These are phyloP conservation scores for Scenedesmus sp. DNA, from an alignment of 163 green algal species.

Conservation along the genomic window DNA sequence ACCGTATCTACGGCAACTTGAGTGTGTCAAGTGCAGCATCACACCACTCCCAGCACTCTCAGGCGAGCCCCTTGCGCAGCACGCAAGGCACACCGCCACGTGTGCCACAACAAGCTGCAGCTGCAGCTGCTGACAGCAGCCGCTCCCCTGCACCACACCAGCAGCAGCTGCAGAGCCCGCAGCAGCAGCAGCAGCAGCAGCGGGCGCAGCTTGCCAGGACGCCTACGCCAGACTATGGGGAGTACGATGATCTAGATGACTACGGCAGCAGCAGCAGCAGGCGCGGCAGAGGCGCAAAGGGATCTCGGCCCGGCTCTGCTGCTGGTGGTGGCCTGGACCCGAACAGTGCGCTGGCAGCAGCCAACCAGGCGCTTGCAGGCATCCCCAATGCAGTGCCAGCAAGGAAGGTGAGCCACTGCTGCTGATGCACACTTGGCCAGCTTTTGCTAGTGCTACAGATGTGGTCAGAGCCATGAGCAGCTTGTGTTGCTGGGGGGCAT, in stretches of 20 bases:
- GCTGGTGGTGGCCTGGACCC: background rate
- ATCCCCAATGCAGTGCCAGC: background rate
- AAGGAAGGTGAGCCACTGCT: background rate
- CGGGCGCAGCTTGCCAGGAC: background rate
- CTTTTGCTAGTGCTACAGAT: too few species aligned
- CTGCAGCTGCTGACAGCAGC: background rate
- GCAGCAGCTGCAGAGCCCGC: background rate
- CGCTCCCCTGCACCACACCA: background rate
- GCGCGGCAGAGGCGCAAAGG: background rate
- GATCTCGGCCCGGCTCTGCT: background rate
- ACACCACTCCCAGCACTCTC: background rate
- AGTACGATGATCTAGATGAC: constrained; percentile 12
- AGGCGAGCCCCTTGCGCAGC: background rate
- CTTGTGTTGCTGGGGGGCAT: background rate
- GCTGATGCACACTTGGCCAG: background rate
- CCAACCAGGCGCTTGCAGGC: constrained; percentile 17
- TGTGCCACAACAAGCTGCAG: background rate
- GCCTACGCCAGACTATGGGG: constrained; percentile 24
- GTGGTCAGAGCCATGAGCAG: too few species aligned
- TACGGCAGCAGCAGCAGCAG: constrained; percentile 37
- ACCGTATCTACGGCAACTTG: background rate
- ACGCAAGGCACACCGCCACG: background rate
- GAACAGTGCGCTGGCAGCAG: background rate
- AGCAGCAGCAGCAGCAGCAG: background rate
- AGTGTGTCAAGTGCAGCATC: background rate